Percentiles rank a stretch among this genome's conserved stretches.
phyloP scores from a whole-genome alignment of 2,329 filamentous ascomycete genomes.

The Ophiocordyceps robertsii region DNA sequence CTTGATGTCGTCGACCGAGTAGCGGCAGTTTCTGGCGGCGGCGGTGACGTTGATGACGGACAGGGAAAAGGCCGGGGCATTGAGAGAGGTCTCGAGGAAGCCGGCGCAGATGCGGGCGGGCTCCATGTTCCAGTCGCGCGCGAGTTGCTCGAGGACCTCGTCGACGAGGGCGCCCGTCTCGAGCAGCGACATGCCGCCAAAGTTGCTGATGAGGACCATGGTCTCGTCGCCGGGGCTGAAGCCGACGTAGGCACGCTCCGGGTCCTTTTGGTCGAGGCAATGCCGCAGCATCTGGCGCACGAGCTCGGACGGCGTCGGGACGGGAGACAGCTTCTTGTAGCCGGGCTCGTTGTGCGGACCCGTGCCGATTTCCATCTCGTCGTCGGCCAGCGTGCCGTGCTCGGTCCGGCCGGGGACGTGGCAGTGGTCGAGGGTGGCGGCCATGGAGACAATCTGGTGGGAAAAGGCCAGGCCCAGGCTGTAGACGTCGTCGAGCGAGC shows the following conservation, averaged over 20 bases:
- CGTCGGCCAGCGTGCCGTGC: conserved; percentile 29
- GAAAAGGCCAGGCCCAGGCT: conserved; percentile 35
- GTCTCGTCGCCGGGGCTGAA: conserved; percentile 33
- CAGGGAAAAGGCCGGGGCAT: conserved; percentile 57
- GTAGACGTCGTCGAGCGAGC: conserved; percentile 35
- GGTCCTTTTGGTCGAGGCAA: conserved; percentile 43
- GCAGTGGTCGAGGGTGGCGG: conserved; percentile 46
- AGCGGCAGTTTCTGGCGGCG: conserved; percentile 28
- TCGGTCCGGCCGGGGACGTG: conserved; percentile 41
- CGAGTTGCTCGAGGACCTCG: conserved; percentile 37
- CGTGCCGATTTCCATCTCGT: conserved; percentile 50
- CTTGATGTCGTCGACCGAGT: conserved; percentile 40
- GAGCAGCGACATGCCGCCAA: conserved; percentile 43
- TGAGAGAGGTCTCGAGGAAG: conserved; percentile 58
- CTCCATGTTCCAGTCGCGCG: conserved; percentile 29
- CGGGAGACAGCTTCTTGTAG: conserved; percentile 40
- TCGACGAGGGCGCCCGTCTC: conserved; percentile 42
- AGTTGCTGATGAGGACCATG: conserved; percentile 43
- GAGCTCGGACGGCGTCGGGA: conserved; percentile 32
- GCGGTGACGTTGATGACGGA: conserved; percentile 48
- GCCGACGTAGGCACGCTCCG: conserved; percentile 33
- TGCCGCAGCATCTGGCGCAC: conserved; percentile 44
- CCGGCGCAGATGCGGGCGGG: conserved; percentile 45
- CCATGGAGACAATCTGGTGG: conserved; percentile 39
- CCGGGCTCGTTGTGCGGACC: conserved; percentile 56